Base-by-base conservation (phyloP, 176 grass and related monocot genomes). In the Dactylis glomerata region DNA sequence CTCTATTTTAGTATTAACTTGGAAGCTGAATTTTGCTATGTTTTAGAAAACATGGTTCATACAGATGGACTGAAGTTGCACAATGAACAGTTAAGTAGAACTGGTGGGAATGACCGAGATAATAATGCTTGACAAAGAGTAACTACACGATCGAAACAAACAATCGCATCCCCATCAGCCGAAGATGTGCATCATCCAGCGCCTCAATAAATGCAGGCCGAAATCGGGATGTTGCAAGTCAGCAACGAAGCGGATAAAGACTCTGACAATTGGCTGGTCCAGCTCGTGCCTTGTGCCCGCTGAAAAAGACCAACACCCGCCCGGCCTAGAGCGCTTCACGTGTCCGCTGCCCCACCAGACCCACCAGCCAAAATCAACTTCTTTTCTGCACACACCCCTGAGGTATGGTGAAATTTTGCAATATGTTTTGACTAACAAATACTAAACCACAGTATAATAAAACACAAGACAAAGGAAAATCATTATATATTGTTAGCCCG, bases 301-400 rank as follows among this genome's bases (percentile, higher is more conserved):
- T 85, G 83, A 86, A 86, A 89, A 89, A 12, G 88, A 82, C 88
- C 88, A 63, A 77, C 83, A 24, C 77, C 59, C 49, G 30, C 19
- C 41, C 23, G 37, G 5, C n/a, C 59, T 32, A 6, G 30, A 24
- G 32, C 69, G 27, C 20, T 76, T 68, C 70, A 82, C 88, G 88
- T 77, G 83, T 89, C 72, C 70, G 42, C 88, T 19, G 44, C 52
- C 71, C 78, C 55, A 59, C 45, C 87, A 76, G n/a, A 71, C n/a
- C 22, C 49, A 61, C 80, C 80, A n/a, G 36, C 52, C 24, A 62
- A 54, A 9, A 54, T 0, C 33, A 12, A 1, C 0, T 5, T 31
- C 33, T 27, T 47, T 67, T 67, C 19, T 0, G 19, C 7, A 17
- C 11, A 5, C 17, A 0, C 4, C n/a, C 14, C 12, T 27, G 0